Percentiles rank a stretch among this genome's conserved stretches.
Evolutionary conservation across 192 early-diverging fungal genomes (phyloP).

Genomic region (Chytriomyces sp.): DNA sequence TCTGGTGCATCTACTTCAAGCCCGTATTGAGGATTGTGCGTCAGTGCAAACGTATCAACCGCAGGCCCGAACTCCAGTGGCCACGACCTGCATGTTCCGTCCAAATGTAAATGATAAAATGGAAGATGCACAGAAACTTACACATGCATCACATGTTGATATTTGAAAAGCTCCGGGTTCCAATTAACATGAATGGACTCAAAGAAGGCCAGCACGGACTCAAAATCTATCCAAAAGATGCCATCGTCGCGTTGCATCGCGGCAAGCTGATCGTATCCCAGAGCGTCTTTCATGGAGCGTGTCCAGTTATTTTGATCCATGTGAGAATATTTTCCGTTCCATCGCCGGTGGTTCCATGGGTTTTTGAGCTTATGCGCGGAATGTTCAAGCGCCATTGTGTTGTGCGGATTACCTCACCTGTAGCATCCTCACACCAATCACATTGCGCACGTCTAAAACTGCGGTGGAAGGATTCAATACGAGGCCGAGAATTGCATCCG

Average conservation of each 20-base stretch:
- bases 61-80: slow-evolving; percentile 20
- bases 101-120: slow-evolving; percentile 29
- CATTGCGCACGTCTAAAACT: slow-evolving; percentile 61
- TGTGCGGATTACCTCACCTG: slow-evolving; percentile 49
- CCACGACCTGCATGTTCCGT: slow-evolving; percentile 46
- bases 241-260: slow-evolving; percentile 77
- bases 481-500: neutral
- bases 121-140: slow-evolving; percentile 43
- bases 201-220: slow-evolving; percentile 75
- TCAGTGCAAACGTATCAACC: slow-evolving; percentile 61
- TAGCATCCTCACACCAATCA: slow-evolving; percentile 65
- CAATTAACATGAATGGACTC: slow-evolving; percentile 88
- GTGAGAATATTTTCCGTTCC: slow-evolving; percentile 62
- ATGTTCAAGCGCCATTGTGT: neutral
- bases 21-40: slow-evolving; percentile 74
- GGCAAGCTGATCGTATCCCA: slow-evolving; percentile 72
- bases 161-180: slow-evolving; percentile 76
- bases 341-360: slow-evolving; percentile 88
- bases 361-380: slow-evolving; percentile 61
- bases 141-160: slow-evolving; percentile 73
- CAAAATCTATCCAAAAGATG: slow-evolving; percentile 90
- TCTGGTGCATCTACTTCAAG: slow-evolving; percentile 62
- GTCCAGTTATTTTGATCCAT: slow-evolving; percentile 62
- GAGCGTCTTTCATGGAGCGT: slow-evolving; percentile 57
- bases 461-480: neutral